Evolutionary conservation across 768 basidiomycete species (phyloP), one percentile per base, ranked within the genome.

Genomic region (Lenzites betulinus): DNA sequence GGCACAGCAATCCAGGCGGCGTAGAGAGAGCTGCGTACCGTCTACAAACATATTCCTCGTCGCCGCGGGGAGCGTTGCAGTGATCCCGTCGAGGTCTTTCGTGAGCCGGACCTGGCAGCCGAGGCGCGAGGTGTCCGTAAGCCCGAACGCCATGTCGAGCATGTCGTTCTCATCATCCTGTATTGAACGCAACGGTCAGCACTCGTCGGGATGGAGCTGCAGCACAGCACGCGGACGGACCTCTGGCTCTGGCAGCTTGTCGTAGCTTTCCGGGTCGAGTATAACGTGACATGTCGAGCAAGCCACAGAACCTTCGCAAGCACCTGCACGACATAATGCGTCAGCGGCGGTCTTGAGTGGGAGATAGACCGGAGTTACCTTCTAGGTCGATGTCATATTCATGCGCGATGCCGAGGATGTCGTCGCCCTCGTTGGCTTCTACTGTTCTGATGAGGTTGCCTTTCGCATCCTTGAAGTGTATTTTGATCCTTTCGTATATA

Each of bases 251-350:
- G 92, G 89, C 2, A 98, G 81, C 48, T 83, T 72, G 73, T 98
- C 92, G 71, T 95, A 98, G 61, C 87, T 80, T 68, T 94, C 87
- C 22, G 83, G 82, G 25, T 86, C 79, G 54, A 95, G 80, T 59
- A 99, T 93, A 57, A 98, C 85, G 72, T 99, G 96, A 73, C 96
- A 99, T 22, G 96, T 99, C 15, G 96, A 98, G 71, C 96, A 99
- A 16, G 96, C 96, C 49, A 97, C 84, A 1, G 94, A 96, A 41
- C 93, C 91, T 78, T 98, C 96, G 74, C 97, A 99, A 26, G 96
- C 96, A 58, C 95, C 95, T 97, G 67, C 1, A 28, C 25, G 3
- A 43, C 30, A 33, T 4, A 4, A 39, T 39, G 38, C 38, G 38
- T 39, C 4, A 15, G 38, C 38, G 38, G 11, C 18, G 13, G 15